Percentiles rank a stretch among this genome's conserved stretches.
These are phyloP conservation scores for Carex arenaria DNA, from an alignment of 202 grass and related monocot genomes.

Conservation along the genomic window DNA sequence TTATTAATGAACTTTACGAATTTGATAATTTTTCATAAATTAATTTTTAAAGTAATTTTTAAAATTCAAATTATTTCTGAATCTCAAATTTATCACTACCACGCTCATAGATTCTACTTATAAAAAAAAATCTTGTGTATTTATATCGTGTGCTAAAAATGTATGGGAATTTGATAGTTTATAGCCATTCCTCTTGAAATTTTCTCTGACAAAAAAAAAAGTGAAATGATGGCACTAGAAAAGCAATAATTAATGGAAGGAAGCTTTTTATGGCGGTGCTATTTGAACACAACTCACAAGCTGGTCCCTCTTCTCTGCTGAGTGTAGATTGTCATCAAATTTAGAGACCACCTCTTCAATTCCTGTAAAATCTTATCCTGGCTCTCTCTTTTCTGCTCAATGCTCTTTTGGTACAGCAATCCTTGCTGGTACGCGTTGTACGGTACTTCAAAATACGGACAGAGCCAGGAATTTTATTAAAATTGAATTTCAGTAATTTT, in stretches of 20 bases:
- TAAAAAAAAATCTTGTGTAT: neutral
- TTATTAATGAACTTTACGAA: neutral
- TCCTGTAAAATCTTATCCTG: neutral
- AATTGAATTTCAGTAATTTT: neutral
- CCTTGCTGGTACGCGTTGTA: neutral
- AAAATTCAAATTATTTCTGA: too few relatives aligned
- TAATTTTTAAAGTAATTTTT: neutral
- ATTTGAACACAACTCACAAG: neutral
- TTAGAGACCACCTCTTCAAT: slow-evolving; percentile 4
- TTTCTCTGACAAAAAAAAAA: neutral
- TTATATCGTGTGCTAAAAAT: neutral
- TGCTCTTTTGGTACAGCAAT: neutral
- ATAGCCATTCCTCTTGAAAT: neutral
- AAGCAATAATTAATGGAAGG: slow-evolving; percentile 1
- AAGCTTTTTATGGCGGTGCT: neutral
- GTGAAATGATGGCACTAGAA: neutral
- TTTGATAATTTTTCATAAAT: neutral
- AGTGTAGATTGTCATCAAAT: neutral
- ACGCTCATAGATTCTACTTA: neutral
- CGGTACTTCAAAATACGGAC: neutral
- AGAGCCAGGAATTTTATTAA: neutral
- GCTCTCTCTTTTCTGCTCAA: neutral
- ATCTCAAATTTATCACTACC: too few relatives aligned
- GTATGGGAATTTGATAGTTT: neutral
- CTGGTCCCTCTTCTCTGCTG: neutral